Base-by-base conservation (phyloP, 805 yeast species). In the Metschnikowia shivogae region DNA sequence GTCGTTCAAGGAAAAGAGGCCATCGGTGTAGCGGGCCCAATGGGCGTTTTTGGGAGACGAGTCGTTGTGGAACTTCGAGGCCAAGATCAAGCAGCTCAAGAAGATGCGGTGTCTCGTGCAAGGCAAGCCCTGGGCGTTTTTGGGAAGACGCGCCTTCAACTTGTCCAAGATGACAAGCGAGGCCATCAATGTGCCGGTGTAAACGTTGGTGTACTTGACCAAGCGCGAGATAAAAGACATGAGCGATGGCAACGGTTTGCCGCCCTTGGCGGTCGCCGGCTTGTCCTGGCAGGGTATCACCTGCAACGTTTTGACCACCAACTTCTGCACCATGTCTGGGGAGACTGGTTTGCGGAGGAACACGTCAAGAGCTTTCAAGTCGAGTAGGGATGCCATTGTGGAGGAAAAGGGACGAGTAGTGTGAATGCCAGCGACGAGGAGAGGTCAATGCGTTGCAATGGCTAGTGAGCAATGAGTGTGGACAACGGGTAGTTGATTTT, bases 21-120 rank as follows among this genome's bases (percentile, higher is more conserved):
- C 89, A 56, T 85, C 89, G 5, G 92, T 82, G 64, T 83, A 83
- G 54, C 75, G 77, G 34, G 88, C 81, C 95, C 95, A 86, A 63
- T 85, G 89, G 53, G 73, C 72, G 65, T 86, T 86, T 58, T 83
- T 81, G 49, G 92, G 89, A 10, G 87, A 80, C 5, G 85, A 79
- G 60, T 86, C 95, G 64, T 86, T 85, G 70, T 82, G 85, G 64
- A 72, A 81, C 62, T 86, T 86, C 38, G 89, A 78, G 13, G 88
- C 78, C 49, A 86, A 70, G 47, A 86, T 84, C 55, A 86, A 68
- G 60, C 89, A 83, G 12, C 89, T 86, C 44, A 86, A 72, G 53
- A 86, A 80, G 48, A 86, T 82, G 53, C 95, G 72, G 65, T 86
- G 93, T 58, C 88, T 73, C 3, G 95, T 86, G 53, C 90, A 84